These are phyloP conservation scores for Ceratobasidium sp. DNA, from an alignment of 1,284 basidiomycete genomes.

Conservation along the genomic window DNA sequence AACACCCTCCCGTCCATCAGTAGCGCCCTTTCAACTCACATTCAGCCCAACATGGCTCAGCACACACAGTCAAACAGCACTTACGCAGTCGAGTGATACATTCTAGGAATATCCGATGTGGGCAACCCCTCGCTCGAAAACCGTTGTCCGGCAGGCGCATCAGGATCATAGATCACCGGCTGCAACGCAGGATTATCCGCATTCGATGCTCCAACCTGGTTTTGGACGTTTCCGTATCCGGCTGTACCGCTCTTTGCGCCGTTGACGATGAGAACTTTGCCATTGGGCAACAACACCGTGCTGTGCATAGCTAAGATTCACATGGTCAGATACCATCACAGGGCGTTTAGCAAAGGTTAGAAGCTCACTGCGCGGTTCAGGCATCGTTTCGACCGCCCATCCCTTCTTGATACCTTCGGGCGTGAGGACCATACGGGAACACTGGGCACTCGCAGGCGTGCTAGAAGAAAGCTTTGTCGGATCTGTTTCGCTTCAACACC, in stretches of 20 bases:
- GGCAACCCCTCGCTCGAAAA: conserved; percentile 59
- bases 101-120: conserved; percentile 54
- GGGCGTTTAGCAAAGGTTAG: too few relatives aligned
- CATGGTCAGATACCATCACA: too few relatives aligned
- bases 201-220: conserved; percentile 72
- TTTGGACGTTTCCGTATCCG: conserved; percentile 82
- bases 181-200: conserved; percentile 76
- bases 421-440: conserved; percentile 70
- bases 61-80: background rate
- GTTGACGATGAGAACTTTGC: conserved; percentile 77
- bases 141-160: conserved; percentile 55
- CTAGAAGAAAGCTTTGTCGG: conserved; percentile 43
- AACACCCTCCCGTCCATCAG: conserved; percentile 79
- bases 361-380: background rate
- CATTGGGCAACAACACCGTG: conserved; percentile 78
- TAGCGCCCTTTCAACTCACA: conserved; percentile 53
- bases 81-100: conserved; percentile 56
- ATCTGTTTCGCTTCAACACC: conserved; percentile 44
- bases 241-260: conserved; percentile 78
- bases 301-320: conserved; percentile 68
- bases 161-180: conserved; percentile 60
- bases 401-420: conserved; percentile 60
- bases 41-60: background rate
- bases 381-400: too few relatives aligned
- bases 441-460: conserved; percentile 58